Conservation (phyloP, 1,284 basidiomycete species). For the Tranzscheliella williamsii region DNA sequence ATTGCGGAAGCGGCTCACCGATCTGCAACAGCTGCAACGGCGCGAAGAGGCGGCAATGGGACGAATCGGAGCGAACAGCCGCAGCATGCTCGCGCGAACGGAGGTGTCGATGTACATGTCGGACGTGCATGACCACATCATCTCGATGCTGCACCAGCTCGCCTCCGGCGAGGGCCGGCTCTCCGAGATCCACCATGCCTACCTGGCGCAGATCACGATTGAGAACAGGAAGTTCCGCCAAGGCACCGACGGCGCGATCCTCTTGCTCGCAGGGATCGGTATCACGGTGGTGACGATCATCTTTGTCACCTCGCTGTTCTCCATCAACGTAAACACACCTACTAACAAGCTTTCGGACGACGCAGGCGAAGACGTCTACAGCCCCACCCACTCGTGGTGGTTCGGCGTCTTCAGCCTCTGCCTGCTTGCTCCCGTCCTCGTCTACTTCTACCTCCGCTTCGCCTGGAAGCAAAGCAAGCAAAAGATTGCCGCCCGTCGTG, state of each 20-base stretch:
- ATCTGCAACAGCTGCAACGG: conserved; percentile 56
- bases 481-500: conserved; percentile 6
- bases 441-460: conserved; percentile 6
- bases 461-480: conserved; percentile 12
- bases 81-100: conserved; percentile 21
- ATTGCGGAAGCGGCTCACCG: conserved; percentile 72
- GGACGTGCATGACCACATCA: conserved; percentile 91
- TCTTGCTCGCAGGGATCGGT: conserved; percentile 68
- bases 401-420: conserved; percentile 5
- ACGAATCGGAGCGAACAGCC: conserved; percentile 30
- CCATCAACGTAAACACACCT: conserved; percentile 67
- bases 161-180: conserved; percentile 87
- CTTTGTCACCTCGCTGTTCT: conserved; percentile 44
- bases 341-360: conserved; percentile 63
- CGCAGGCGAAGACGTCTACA: conserved; percentile 29
- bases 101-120: conserved; percentile 75
- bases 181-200: conserved; percentile 82
- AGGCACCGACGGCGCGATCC: conserved; percentile 29
- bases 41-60: conserved; percentile 16
- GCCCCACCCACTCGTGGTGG: conserved; percentile 10
- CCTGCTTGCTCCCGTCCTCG: background rate
- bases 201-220: conserved; percentile 76
- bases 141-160: conserved; percentile 81
- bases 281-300: conserved; percentile 67
- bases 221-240: conserved; percentile 63